Evolutionary conservation across 441 rosid species (phyloP), one percentile per base, ranked within the genome.

Genomic region (Adansonia grandidieri): DNA sequence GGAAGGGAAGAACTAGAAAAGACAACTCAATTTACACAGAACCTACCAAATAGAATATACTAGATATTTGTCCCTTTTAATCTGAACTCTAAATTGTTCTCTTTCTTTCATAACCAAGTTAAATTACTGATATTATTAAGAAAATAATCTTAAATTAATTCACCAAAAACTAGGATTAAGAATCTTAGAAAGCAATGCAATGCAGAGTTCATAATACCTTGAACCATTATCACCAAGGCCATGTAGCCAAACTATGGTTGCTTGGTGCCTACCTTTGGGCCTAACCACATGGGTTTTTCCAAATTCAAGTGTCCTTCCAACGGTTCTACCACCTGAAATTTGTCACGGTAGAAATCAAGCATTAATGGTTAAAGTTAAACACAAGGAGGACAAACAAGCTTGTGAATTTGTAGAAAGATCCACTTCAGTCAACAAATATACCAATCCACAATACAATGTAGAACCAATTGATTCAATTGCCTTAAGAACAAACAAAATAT

Each of bases 191-290:
- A 14, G 80, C 57, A 62, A 69, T 58, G 37, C 32, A 28, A 28
- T 28, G 32, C 40, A 44, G 56, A 54, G 47, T 1, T 17, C 45
- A 78, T 15, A 72, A 74, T 85, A 96, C 99, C 98, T 92, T 0
- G 93, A 89, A 74, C 99, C 99, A 73, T 94, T 91, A 81, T 96
- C 98, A 22, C 97, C 99, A 78, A 94, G 97, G 17, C 97, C 98
- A 82, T 96, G 99, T 48, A 96, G 90, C 99, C 99, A 96, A 71
- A 96, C 97, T 71, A 96, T 87, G 40, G 99, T 96, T 44, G 96
- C 99, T 80, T 87, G 95, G 74, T 94, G 99, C 80, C 89, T 94
- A 78, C 97, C 99, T 88, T 86, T 93, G 57, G 99, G 97, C 86
- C 87, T 87, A 72, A 96, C 96, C 82, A 92, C 98, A 86, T 91